Conservation (phyloP, 352 stramenopile genomes). For the Phytophthora parvispora region DNA sequence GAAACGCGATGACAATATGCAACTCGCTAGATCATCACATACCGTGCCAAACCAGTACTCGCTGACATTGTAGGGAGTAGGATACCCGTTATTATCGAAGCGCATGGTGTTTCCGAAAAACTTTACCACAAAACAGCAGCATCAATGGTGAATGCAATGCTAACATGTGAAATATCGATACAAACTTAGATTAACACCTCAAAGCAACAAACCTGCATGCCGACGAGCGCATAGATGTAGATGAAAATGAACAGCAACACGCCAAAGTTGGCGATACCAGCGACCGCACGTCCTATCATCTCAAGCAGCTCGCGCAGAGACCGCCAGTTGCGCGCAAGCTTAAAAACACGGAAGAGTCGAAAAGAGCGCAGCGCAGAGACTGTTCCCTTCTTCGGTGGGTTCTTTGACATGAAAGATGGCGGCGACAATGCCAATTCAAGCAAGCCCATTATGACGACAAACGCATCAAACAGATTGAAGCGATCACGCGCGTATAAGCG, state of each 20-base stretch:
- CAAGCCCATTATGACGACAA: constrained; percentile 78
- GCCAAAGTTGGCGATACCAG: constrained; percentile 94
- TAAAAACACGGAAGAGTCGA: constrained; percentile 94
- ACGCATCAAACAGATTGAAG: constrained; percentile 89
- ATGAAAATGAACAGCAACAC: constrained; percentile 96
- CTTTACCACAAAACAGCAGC: constrained; percentile 41
- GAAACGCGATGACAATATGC: no score
- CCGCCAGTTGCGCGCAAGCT: constrained; percentile 93
- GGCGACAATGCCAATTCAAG: constrained; percentile 75
- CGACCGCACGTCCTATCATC: constrained; percentile 88
- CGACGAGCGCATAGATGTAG: constrained; percentile 94
- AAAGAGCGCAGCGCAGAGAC: constrained; percentile 92
- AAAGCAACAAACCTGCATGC: constrained; percentile 80
- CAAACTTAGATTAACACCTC: no score
- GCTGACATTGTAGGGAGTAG: constrained; percentile 47
- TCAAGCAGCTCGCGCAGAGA: constrained; percentile 92
- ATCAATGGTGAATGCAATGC: no score
- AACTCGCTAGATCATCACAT: no score
- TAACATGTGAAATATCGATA: no score
- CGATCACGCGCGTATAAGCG: constrained; percentile 70
- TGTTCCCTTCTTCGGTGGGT: constrained; percentile 64
- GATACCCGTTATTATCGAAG: constrained; percentile 87
- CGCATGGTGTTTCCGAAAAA: constrained; percentile 96
- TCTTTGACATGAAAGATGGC: constrained; percentile 70
- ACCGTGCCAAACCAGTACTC: constrained; percentile 74